Evolutionary conservation across 306 rosid species (phyloP), one percentile per base, ranked within the genome.

Genomic region (Elaeagnus macrophylla): DNA sequence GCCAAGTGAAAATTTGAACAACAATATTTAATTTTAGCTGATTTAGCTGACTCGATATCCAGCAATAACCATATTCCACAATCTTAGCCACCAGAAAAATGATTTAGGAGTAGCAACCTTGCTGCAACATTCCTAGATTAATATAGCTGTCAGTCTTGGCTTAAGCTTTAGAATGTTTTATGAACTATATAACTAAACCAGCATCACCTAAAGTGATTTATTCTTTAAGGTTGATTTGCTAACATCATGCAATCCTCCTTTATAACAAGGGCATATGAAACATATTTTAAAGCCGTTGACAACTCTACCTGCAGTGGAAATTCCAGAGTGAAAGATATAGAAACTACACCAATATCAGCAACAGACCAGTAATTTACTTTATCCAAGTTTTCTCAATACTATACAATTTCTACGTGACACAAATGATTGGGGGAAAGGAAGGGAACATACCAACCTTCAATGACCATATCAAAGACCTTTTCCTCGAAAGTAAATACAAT

Each of bases 381-480:
- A 12, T 59, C 9, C 4, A 20, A 59, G 38, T 47, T 46, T 39
- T 36, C 32, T 15, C 49, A 59, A 18, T 38, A 10, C 51, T 7
- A 54, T 7, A 53, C 3, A 39, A 62, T 25, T 25, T 25, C 25
- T 50, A 37, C 16, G 59, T 42, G 40, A 5, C 35, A 50, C 25
- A 44, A 49, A 46, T 17, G 13, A 62, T 55, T 12, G 55, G 37
- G 37, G 2, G 11, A 11, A 47, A 10, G 50, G 51, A 68, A 55
- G 41, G 37, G n/a, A 48, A 57, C 40, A 11, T 17, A 64, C 56
- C 51, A 64, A 91, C 99, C 96, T 91, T 87, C 95, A 77, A 84
- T 56, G 25, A 87, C 96, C 93, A 84, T 82, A 77, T 91, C 95
- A 17, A 82, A 91, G 40, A 91, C 99, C 75, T 87, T 91, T 64